Percentiles rank a stretch among this genome's conserved stretches.
phyloP scores from a whole-genome alignment of 1,139 yeast genomes.

The Suhomyces yuchorum region DNA sequence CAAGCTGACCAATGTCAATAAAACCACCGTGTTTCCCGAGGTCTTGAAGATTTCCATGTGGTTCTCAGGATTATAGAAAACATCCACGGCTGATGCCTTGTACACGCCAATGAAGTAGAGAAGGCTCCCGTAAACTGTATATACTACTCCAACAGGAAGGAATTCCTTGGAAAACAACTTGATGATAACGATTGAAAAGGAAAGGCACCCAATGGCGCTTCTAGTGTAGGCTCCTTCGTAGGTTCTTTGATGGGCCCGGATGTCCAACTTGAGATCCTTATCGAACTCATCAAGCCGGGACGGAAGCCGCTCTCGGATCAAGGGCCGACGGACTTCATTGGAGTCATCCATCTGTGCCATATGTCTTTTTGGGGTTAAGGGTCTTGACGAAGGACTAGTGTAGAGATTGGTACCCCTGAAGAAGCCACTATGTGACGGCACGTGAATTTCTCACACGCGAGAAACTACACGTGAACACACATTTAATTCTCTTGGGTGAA shows the following conservation, averaged over 20 bases:
- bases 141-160: constrained; percentile 54
- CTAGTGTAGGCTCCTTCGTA: constrained; percentile 64
- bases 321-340: neutral
- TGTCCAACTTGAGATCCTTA: constrained; percentile 48
- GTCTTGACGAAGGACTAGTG: no score
- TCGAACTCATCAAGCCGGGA: constrained; percentile 40
- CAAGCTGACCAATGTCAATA: constrained; percentile 46
- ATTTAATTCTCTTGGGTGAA: neutral
- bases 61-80: constrained; percentile 46
- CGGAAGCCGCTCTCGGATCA: constrained; percentile 27
- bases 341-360: neutral
- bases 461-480: no score
- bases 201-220: constrained; percentile 51
- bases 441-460: neutral
- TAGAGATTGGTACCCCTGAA: no score
- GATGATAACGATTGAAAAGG: constrained; percentile 49
- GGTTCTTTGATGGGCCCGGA: constrained; percentile 62
- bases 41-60: constrained; percentile 48
- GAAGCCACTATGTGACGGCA: neutral
- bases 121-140: constrained; percentile 53
- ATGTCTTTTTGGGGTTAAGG: neutral
- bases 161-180: constrained; percentile 56
- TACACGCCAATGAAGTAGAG: constrained; percentile 51
- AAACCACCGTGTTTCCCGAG: constrained; percentile 51
- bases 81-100: constrained; percentile 48